Base-by-base conservation (phyloP, 805 yeast species). In the Candida chilensis region DNA sequence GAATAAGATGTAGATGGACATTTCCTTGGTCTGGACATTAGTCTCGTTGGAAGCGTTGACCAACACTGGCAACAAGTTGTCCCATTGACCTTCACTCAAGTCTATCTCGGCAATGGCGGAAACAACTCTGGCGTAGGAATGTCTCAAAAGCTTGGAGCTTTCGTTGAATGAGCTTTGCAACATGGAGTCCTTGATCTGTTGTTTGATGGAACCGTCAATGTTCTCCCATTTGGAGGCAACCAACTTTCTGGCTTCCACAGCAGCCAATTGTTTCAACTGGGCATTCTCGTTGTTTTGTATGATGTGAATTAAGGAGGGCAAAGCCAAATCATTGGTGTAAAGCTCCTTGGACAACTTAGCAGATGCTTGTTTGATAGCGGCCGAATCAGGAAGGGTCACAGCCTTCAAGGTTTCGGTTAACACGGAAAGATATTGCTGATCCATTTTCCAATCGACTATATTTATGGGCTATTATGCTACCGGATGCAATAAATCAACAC, bases 201-300 rank as follows among this genome's bases (percentile, higher is more conserved):
- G 61, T 56, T 78, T 76, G 32, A 71, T 49, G 5, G 63, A 37
- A 15, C 53, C 73, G 41, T 67, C 71, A 25, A 69, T 56, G 5
- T 45, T 40, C 24, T 57, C 64, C 97, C 97, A 92, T 48, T 75
- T 77, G 40, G 68, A 64, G 31, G 67, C 49, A 24, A 88, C 74
- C 48, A 82, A 71, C 56, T 92, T 92, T 60, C 95, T 77, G 24
- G 88, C 86, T 62, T 92, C 98, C 38, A 92, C 95, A 37, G 96
- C 94, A n/a, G 96, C 94, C 37, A 92, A 67, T 57, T 87, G 95
- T 47, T 84, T 81, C 43, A 88, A 52, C 45, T 82, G 83, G 39
- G 72, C 79, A 45, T 78, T 78, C 24, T 67, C 58, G 42, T 78
- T 76, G 41, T 65, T 68, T 55, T 83, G 87, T 48, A 86, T 67